Percentiles rank a stretch among this genome's conserved stretches.
Conservation (phyloP, 345 rosid genomes). For the Salix viminalis region DNA sequence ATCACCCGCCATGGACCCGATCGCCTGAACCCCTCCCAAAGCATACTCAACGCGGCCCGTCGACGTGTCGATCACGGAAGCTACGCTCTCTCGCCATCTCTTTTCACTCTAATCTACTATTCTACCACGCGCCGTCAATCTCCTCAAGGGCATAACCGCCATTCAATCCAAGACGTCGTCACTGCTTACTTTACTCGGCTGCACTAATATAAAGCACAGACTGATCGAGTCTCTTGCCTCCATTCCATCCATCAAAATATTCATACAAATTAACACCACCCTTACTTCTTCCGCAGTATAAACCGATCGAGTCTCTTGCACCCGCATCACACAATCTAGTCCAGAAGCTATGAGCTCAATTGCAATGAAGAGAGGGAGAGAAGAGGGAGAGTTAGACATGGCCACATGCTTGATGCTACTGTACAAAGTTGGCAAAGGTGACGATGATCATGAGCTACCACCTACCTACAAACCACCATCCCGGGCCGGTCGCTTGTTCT, state of each 20-base stretch:
- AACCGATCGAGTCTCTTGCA: background rate
- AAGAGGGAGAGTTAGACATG: slow-evolving; percentile 30
- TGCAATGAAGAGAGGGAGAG: slow-evolving; percentile 48
- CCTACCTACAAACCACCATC: background rate
- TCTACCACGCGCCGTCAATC: background rate
- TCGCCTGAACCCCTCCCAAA: background rate
- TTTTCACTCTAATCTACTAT: background rate
- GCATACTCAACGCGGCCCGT: slow-evolving; percentile 30
- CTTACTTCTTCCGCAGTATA: background rate
- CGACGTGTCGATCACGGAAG: slow-evolving; percentile 14
- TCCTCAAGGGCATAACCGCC: slow-evolving; percentile 27
- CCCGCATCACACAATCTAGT: background rate
- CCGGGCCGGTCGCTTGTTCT: slow-evolving; percentile 35
- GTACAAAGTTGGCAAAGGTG: slow-evolving; percentile 45
- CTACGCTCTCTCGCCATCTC: background rate
- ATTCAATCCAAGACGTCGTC: slow-evolving; percentile 14
- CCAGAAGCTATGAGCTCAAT: background rate
- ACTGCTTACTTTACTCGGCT: background rate
- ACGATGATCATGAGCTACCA: background rate
- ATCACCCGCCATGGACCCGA: slow-evolving; percentile 6
- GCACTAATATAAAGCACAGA: background rate
- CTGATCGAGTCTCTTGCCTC: background rate
- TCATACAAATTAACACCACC: background rate
- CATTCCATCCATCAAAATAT: background rate
- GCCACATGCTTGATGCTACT: slow-evolving; percentile 67